Evolutionary conservation across 345 rosid genomes (phyloP).

Genomic region (Eucalyptus virginea): DNA sequence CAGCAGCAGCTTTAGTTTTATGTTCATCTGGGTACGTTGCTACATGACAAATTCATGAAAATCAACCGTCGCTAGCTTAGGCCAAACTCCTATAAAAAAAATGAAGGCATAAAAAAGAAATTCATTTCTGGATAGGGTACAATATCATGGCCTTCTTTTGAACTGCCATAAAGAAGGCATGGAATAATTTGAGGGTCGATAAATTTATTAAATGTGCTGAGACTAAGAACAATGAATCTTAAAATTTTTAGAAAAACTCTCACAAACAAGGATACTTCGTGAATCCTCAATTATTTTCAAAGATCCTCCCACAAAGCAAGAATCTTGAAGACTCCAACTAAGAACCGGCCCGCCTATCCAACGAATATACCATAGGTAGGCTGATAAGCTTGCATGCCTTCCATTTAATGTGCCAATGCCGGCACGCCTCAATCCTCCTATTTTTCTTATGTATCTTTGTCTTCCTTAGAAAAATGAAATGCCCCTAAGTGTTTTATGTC

Average conservation of each 20-base stretch:
- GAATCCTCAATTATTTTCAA: no score
- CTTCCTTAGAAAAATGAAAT: rapidly evolving
- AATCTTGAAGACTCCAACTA: no score
- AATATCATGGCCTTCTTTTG: background rate
- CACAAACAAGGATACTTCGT: rapidly evolving
- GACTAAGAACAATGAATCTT: no score
- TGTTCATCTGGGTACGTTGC: background rate
- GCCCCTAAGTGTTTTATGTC: no score
- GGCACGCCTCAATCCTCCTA: no score
- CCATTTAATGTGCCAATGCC: no score
- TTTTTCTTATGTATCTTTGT: rapidly evolving
- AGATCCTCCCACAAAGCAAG: no score
- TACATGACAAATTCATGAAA: rapidly evolving
- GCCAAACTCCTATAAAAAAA: background rate
- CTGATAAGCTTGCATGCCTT: no score
- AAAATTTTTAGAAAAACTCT: no score
- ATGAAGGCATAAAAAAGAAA: background rate
- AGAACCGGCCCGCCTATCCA: no score
- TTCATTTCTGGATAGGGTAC: background rate
- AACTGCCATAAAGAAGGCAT: rapidly evolving
- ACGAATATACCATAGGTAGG: no score
- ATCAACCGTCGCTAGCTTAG: background rate
- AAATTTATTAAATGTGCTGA: background rate
- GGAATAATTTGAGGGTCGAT: background rate
- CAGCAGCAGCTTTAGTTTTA: background rate